These are phyloP conservation scores for Daldinia loculata DNA, from an alignment of 495 filamentous ascomycete genomes.

Conservation along the genomic window DNA sequence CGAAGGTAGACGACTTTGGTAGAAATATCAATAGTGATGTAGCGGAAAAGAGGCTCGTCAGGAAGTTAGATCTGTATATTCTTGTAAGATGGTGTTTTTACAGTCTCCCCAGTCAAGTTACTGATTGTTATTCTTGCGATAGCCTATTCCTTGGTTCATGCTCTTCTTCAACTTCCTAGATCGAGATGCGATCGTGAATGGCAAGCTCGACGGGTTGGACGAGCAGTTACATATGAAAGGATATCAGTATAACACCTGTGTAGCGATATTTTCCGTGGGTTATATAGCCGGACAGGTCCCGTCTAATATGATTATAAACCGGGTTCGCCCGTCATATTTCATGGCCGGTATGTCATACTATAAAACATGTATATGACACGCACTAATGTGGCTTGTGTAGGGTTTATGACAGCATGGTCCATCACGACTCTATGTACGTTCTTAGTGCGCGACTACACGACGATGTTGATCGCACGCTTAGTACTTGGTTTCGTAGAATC, in stretches of 20 bases:
- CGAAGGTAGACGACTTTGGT: conserved; percentile 50
- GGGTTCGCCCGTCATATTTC: conserved; percentile 30
- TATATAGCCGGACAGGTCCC: conserved; percentile 52
- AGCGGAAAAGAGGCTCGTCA: conserved; percentile 54
- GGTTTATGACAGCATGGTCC: conserved; percentile 60
- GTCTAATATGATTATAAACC: conserved; percentile 54
- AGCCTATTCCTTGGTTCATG: conserved; percentile 59
- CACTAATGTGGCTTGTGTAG: conserved; percentile 42
- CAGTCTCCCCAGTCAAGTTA: neutral
- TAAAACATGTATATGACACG: neutral
- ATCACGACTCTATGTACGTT: conserved; percentile 55
- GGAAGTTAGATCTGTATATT: conserved; percentile 58
- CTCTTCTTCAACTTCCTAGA: conserved; percentile 59
- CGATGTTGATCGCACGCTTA: conserved; percentile 51
- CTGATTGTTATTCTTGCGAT: neutral
- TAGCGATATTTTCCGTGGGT: conserved; percentile 61
- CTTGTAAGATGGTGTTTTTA: conserved; percentile 39
- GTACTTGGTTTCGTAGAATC: conserved; percentile 55
- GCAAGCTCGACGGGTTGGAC: conserved; percentile 56
- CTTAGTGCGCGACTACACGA: conserved; percentile 48
- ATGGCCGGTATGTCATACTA: conserved; percentile 23
- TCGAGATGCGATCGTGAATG: conserved; percentile 56
- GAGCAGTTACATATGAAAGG: conserved; percentile 57
- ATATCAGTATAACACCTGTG: conserved; percentile 61
- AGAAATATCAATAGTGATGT: conserved; percentile 52